Conservation (phyloP, 179 eudicot species). For the Patellifolia procumbens region DNA sequence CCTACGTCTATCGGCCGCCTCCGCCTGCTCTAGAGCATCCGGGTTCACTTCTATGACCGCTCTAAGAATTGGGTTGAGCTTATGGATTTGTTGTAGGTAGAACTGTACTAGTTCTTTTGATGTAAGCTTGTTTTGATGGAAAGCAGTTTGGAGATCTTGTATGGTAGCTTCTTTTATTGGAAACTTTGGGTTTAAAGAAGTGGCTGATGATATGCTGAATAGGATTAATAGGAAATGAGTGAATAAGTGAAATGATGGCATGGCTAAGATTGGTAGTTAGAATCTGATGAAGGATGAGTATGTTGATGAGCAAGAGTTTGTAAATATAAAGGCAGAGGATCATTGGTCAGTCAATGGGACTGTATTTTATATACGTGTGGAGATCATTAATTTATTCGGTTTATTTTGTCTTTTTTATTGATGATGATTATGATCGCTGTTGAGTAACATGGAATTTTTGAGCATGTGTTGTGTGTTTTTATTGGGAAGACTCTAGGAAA, state of each 20-base stretch:
- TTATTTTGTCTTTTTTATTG: too few species aligned
- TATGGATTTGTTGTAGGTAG: slow-evolving; percentile 42
- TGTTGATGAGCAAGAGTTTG: background rate
- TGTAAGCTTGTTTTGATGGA: slow-evolving; percentile 43
- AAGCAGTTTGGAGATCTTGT: slow-evolving; percentile 44
- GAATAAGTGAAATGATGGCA: background rate
- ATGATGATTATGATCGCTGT: too few species aligned
- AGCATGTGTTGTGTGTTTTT: too few species aligned
- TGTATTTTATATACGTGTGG: too few species aligned
- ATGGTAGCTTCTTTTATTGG: slow-evolving; percentile 49
- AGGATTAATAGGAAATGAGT: background rate
- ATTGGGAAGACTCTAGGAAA: too few species aligned
- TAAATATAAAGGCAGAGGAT: background rate
- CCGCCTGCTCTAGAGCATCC: slow-evolving; percentile 48
- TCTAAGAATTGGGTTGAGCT: slow-evolving; percentile 48
- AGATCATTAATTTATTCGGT: too few species aligned
- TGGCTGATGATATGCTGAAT: background rate
- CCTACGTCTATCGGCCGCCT: slow-evolving; percentile 43
- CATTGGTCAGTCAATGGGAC: background rate
- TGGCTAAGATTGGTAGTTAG: background rate
- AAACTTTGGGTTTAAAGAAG: slow-evolving; percentile 17
- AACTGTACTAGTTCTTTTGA: slow-evolving; percentile 48
- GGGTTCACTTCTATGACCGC: slow-evolving; percentile 65
- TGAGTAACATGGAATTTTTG: too few species aligned
- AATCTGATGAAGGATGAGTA: background rate